Evolutionary conservation across 2,329 filamentous ascomycete species (phyloP).

Genomic region (Colletotrichum sp.): DNA sequence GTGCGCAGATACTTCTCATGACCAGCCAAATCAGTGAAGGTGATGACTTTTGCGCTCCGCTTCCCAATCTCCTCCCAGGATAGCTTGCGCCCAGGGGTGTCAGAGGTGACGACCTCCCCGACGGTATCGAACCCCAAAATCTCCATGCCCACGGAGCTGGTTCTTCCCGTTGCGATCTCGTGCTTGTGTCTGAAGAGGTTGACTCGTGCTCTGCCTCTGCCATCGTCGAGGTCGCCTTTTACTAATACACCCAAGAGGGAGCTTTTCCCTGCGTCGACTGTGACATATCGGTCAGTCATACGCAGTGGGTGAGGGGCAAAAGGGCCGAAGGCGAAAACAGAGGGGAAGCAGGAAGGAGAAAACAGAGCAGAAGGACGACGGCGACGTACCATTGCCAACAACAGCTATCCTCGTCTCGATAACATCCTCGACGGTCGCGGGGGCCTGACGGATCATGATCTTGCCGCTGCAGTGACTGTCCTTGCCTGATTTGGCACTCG

Average conservation of each 20-base stretch:
- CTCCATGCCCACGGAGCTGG: conserved; percentile 97
- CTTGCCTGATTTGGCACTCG: conserved; percentile 63
- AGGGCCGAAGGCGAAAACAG: not conserved
- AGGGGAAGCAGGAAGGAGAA: not conserved
- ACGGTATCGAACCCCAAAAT: conserved; percentile 96
- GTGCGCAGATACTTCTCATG: conserved; percentile 96
- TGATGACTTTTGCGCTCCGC: conserved; percentile 94
- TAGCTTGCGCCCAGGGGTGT: conserved; percentile 81
- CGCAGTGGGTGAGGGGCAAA: not conserved
- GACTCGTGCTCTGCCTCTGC: conserved; percentile 88
- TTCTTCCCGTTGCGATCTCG: conserved; percentile 93
- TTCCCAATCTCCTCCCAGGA: conserved; percentile 98
- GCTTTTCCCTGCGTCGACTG: conserved; percentile 94
- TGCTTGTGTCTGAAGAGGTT: conserved; percentile 98
- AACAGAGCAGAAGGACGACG: not conserved
- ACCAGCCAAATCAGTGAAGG: conserved; percentile 93
- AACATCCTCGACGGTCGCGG: conserved; percentile 79
- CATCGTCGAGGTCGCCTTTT: conserved; percentile 94
- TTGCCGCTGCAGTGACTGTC: conserved; percentile 84
- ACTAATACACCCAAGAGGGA: conserved; percentile 95
- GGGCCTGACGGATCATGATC: conserved; percentile 78
- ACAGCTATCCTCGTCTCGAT: conserved; percentile 97
- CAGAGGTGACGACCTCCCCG: conserved; percentile 82
- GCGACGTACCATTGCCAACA: conserved; percentile 79
- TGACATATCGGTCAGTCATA: not conserved